A percentile compares a stretch with the other conserved stretches of the same genome.
Conservation (phyloP, 2,329 filamentous ascomycete genomes). For the Penicillium nordicum region DNA sequence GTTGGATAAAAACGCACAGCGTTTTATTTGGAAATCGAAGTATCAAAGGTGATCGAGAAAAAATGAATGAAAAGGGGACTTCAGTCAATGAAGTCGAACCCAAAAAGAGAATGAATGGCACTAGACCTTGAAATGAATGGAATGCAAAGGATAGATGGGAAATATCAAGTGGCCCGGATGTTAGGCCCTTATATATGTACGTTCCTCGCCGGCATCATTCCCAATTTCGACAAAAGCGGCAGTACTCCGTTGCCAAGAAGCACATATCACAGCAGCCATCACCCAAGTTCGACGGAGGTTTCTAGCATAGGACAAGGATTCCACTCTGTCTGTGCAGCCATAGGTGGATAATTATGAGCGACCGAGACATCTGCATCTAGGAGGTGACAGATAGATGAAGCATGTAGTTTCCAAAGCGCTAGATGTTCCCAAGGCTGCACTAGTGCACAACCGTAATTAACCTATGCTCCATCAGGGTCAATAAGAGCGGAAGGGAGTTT, state of each 20-base stretch:
- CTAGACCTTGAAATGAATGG: constrained; percentile 33
- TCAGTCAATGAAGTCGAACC: constrained; percentile 36
- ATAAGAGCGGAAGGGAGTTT: neutral
- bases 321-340: constrained; percentile 12
- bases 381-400: constrained; percentile 33
- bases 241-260: constrained; percentile 16
- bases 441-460: constrained; percentile 15
- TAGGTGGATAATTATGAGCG: constrained; percentile 24
- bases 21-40: constrained; percentile 21
- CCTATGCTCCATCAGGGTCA: constrained; percentile 7
- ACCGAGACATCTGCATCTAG: constrained; percentile 17
- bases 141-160: constrained; percentile 23
- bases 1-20: constrained; percentile 30
- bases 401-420: constrained; percentile 11
- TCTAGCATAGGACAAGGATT: constrained; percentile 13
- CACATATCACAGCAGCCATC: constrained; percentile 12
- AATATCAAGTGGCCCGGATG: constrained; percentile 12
- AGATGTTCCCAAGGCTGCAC: constrained; percentile 5
- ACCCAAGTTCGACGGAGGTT: constrained; percentile 18
- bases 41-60: constrained; percentile 13
- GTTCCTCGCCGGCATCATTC: constrained; percentile 8
- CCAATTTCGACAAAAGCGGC: constrained; percentile 10
- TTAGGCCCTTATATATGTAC: constrained; percentile 21
- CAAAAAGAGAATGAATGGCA: constrained; percentile 28
- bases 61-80: constrained; percentile 34